Conservation (phyloP, 108 stramenopile species). For the Fragilariopsis cylindrus region DNA sequence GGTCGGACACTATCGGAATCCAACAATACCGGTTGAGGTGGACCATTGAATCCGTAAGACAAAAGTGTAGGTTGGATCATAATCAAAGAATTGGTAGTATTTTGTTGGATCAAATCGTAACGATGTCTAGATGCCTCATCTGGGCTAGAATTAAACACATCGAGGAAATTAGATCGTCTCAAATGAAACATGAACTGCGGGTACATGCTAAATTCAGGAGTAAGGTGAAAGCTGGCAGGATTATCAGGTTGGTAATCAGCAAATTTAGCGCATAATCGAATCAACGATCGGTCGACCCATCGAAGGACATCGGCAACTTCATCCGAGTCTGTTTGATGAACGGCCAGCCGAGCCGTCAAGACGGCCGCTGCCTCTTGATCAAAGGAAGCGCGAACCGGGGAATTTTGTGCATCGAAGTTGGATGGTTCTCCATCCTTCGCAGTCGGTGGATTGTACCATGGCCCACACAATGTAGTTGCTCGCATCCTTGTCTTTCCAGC, state of each 20-base stretch:
- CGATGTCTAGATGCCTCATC: constrained; percentile 98
- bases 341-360: constrained; percentile 94
- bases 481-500: constrained; percentile 89
- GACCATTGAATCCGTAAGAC: constrained; percentile 94
- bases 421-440: constrained; percentile 44
- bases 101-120: constrained; percentile 89
- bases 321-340: constrained; percentile 91
- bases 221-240: constrained; percentile 89
- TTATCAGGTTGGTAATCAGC: constrained; percentile 96
- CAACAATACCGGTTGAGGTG: constrained; percentile 93
- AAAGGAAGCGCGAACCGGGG: constrained; percentile 86
- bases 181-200: constrained; percentile 99
- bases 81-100: constrained; percentile 92
- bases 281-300: constrained; percentile 97
- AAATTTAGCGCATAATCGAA: constrained; percentile 97
- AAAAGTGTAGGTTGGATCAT: constrained; percentile 99
- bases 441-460: constrained; percentile 87
- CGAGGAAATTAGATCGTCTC: constrained; percentile 93
- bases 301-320: constrained; percentile 97
- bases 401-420: constrained; percentile 44
- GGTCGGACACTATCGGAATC: constrained; percentile 94
- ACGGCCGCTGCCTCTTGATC: constrained; percentile 99
- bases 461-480: constrained; percentile 94
- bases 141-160: constrained; percentile 97
- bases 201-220: constrained; percentile 95